Conservation (phyloP, 1,284 basidiomycete genomes). For the Leucoagaricus sp. region DNA sequence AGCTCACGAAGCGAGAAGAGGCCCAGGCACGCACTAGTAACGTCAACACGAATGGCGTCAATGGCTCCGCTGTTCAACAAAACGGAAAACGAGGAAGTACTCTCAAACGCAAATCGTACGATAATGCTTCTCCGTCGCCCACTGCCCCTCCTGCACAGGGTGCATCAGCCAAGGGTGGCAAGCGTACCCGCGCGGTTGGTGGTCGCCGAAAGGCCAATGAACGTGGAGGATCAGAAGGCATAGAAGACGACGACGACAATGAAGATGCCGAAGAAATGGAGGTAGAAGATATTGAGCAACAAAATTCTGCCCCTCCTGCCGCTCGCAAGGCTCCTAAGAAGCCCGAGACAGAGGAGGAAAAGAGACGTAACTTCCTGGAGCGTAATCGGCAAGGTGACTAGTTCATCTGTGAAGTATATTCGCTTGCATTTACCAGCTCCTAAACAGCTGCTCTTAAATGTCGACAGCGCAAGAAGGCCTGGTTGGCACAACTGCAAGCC, state of each 20-base stretch:
- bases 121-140: constrained; percentile 42
- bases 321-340: constrained; percentile 51
- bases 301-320: constrained; percentile 25
- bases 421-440: constrained; percentile 3
- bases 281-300: too few relatives aligned
- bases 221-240: constrained; percentile 30
- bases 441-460: constrained; percentile 92
- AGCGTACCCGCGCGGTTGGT: constrained; percentile 45
- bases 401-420: neutral
- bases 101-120: constrained; percentile 66
- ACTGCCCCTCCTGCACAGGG: constrained; percentile 23
- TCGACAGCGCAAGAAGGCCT: constrained; percentile 97
- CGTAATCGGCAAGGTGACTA: constrained; percentile 87
- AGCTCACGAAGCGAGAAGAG: constrained; percentile 91
- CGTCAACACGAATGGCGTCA: constrained; percentile 23
- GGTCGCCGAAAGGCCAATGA: constrained; percentile 30
- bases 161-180: constrained; percentile 30
- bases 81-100: constrained; percentile 51
- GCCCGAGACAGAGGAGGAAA: constrained; percentile 95
- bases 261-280: constrained; percentile 51
- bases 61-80: constrained; percentile 12
- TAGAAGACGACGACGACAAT: constrained; percentile 41
- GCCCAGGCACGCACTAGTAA: constrained; percentile 22
- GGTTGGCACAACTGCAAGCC: constrained; percentile 90
- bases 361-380: constrained; percentile 92